Evolutionary conservation across 2,329 filamentous ascomycete species (phyloP), one percentile per base, ranked within the genome.

Genomic region (Ophiostoma ulmi): DNA sequence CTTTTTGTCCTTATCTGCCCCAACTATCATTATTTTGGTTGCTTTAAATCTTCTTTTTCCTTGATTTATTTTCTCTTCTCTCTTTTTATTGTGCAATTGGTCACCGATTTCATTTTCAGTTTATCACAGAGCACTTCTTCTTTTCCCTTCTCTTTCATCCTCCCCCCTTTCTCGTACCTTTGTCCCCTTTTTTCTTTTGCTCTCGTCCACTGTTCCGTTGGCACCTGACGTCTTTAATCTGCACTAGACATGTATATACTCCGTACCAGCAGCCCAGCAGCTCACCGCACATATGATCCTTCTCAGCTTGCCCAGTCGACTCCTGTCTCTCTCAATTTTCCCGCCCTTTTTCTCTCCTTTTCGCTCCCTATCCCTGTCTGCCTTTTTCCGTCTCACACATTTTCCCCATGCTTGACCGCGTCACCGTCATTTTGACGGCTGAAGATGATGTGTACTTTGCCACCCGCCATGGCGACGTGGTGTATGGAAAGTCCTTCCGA

Each of bases 161-260:
- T 26, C 58, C 58, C 58, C 58, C 58, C 64, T 70, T 55, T 44
- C 39, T 67, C 65, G 3, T 70, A 55, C 70, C 67, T 61, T 5
- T 8, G 64, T 67, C 64, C 22, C 64, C 64, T 38, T 26, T 41
- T 39, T 38, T 38, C 36, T 22, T n/a, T 41, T 44, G 22, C 61
- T 67, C 36, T 44, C 26, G 39, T 20, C 65, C 65, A 67, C 65
- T 67, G 65, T 67, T 31, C 65, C 65, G 65, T 67, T 41, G 65
- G 39, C 65, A 67, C 65, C 65, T 67, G 65, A 67, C 65, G n/a
- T 31, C n/a, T 67, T 7, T 7, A 67, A 48, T 67, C 26, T 48
- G 22, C 39, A 61, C 41, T 52, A 69, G 36, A 39, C 20, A 22
- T n/a, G 31, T 36, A 63, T 17, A 26, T 58, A 13, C 6, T 58